Percentiles rank a stretch among this genome's conserved stretches.
Conservation (phyloP, 805 yeast species). For the Yamadazyma paraphyllophila region DNA sequence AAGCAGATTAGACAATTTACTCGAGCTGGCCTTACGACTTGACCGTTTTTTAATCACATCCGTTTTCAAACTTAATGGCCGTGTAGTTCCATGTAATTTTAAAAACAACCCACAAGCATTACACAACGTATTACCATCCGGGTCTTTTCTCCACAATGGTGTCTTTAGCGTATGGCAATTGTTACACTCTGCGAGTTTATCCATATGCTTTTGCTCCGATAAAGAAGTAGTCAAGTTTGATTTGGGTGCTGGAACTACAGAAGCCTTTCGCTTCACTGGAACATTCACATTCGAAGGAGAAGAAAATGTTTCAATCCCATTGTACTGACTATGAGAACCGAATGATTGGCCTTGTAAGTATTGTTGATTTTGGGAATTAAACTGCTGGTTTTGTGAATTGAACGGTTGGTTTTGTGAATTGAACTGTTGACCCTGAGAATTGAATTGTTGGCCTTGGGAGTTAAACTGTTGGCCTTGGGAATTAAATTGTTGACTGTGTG, state of each 20-base stretch:
- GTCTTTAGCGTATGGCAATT: constrained; percentile 61
- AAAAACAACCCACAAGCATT: constrained; percentile 64
- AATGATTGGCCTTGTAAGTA: neutral
- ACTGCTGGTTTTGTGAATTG: neutral
- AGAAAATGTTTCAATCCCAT: constrained; percentile 3
- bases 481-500: neutral
- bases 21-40: constrained; percentile 31
- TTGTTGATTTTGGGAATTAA: neutral
- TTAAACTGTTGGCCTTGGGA: neutral
- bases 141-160: constrained; percentile 62
- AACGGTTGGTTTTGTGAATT: neutral
- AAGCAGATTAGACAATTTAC: constrained; percentile 12
- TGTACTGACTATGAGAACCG: neutral
- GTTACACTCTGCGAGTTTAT: constrained; percentile 41
- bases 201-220: constrained; percentile 9
- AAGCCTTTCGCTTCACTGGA: neutral
- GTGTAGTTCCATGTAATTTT: constrained; percentile 59
- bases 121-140: constrained; percentile 58
- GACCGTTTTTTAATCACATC: constrained; percentile 58
- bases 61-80: constrained; percentile 57
- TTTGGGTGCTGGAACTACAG: constrained; percentile 8
- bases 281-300: neutral
- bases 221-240: constrained; percentile 24
- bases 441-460: neutral
- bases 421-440: neutral